Conservation (phyloP, 148 eudicot species). For the Arbutus unedo region DNA sequence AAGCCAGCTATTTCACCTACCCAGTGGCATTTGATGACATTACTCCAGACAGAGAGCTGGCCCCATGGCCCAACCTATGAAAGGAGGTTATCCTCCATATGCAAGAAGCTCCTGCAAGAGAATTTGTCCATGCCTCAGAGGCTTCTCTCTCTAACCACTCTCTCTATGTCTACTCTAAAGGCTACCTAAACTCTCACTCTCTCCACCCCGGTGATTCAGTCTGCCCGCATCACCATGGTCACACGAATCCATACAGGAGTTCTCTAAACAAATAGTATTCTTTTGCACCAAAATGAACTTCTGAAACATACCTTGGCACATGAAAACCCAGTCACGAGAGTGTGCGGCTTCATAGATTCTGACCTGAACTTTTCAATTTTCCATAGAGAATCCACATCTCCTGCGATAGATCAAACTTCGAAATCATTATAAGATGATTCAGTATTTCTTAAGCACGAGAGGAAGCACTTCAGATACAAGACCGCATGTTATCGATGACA, state of each 20-base stretch:
- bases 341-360: conserved; percentile 54
- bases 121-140: not conserved
- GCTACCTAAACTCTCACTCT: not conserved
- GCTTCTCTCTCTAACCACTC: not conserved
- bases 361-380: conserved; percentile 83
- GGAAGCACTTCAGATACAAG: not conserved
- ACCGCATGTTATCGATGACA: not conserved
- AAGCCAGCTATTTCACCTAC: conserved; percentile 11
- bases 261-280: not conserved
- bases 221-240: not conserved
- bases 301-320: conserved; percentile 72
- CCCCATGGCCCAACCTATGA: not conserved
- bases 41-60: not conserved
- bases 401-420: conserved; percentile 33
- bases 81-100: not conserved
- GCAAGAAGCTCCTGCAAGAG: not conserved
- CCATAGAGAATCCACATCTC: conserved; percentile 75
- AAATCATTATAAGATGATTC: not conserved
- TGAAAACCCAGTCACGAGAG: conserved; percentile 63
- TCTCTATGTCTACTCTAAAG: not conserved
- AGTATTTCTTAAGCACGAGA: conserved; percentile 5
- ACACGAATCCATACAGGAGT: not conserved
- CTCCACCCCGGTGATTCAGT: not conserved
- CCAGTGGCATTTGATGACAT: not conserved
- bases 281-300: not conserved